Conservation (phyloP, 352 stramenopile genomes). For the Phytophthora podocarpi region DNA sequence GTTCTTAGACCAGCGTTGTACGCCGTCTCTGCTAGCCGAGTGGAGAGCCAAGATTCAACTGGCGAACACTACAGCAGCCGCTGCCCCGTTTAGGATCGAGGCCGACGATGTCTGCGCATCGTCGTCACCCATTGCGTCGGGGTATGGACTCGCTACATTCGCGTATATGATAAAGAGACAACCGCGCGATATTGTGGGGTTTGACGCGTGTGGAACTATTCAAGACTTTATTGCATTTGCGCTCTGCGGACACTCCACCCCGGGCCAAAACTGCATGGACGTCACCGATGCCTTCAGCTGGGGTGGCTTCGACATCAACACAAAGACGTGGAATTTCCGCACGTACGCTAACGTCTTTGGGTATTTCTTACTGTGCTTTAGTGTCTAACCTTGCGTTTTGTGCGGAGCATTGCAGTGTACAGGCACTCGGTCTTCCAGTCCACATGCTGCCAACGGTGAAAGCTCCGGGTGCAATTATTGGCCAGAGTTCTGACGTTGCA, state of each 20-base stretch:
- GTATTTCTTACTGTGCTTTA: background rate
- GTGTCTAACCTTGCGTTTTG: background rate
- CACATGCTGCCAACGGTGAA: constrained; percentile 54
- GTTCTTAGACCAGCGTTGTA: constrained; percentile 74
- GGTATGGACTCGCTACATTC: constrained; percentile 71
- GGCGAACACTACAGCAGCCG: constrained; percentile 5
- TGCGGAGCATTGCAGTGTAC: constrained; percentile 34
- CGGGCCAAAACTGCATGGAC: constrained; percentile 54
- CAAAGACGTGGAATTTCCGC: constrained; percentile 44
- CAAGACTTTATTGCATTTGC: constrained; percentile 70
- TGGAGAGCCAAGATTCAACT: constrained; percentile 32
- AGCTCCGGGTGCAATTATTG: constrained; percentile 47
- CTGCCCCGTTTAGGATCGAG: constrained; percentile 4
- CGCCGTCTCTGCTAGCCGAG: constrained; percentile 40
- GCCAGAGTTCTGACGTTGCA: constrained; percentile 23
- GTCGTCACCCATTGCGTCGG: constrained; percentile 51
- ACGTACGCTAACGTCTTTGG: constrained; percentile 26
- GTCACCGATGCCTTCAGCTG: constrained; percentile 77
- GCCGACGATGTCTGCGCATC: constrained; percentile 19
- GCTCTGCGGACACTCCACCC: constrained; percentile 46
- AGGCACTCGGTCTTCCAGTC: constrained; percentile 54
- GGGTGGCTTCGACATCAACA: constrained; percentile 58
- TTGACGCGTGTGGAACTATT: constrained; percentile 74
- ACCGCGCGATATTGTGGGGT: constrained; percentile 30
- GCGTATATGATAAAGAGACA: constrained; percentile 46